Evolutionary conservation across 176 grass and related monocot genomes (phyloP), one percentile per base, ranked within the genome.

Genomic region (Aegilops sharonensis): DNA sequence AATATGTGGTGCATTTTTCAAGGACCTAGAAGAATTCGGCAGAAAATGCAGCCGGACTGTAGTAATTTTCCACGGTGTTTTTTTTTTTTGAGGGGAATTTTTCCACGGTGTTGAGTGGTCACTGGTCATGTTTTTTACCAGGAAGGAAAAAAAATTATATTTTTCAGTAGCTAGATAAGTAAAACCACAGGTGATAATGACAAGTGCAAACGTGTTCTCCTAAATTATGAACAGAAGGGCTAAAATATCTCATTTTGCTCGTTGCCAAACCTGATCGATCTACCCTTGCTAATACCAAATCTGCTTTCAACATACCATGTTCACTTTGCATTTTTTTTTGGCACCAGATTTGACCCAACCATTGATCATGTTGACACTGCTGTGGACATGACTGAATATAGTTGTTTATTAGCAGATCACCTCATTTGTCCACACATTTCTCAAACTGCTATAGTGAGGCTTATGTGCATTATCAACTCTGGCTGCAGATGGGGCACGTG

Each of bases 401-500:
- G 14, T 48, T 50, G 14, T 74, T 81, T 77, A 13, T 70, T 64
- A 27, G 23, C 9, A 83, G 21, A 36, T 29, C 57, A 32, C 3
- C 12, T 78, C 11, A 43, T 31, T 10, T 27, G 2, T 42, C 21
- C 25, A 14, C 31, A 68, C 10, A 65, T 50, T 68, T 50, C 42
- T 32, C 8, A 45, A 76, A 67, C 7, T 37, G 2, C 12, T 83
- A 65, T 9, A 23, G 2, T 2, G 24, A 50, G 63, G 84, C 60
- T 17, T 17, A 18, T 35, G 14, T 77, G 82, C 47, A 30, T 29
- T 14, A 30, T 27, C 15, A 39, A 69, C 68, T 90, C 64, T 83
- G 73, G 31, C 11, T 85, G 64, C 81, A 94, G 94, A 94, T 81
- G 79, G 87, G 81, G 48, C 85, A 17, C 71, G 57, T 17, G 90